These are phyloP conservation scores for Lactuca sativa DNA, from an alignment of 129 eudicot genomes.

Conservation along the genomic window DNA sequence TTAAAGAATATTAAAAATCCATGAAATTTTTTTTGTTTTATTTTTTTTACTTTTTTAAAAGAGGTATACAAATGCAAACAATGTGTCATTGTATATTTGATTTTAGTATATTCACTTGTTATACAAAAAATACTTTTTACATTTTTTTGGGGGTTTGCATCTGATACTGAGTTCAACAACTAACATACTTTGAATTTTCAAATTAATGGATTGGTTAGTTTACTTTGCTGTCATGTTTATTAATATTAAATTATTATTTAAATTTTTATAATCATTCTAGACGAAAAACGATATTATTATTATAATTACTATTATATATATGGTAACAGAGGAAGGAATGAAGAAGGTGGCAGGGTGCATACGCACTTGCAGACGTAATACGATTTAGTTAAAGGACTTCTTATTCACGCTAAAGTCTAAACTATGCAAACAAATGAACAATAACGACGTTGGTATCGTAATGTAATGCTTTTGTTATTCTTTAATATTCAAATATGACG, in stretches of 20 bases:
- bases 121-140: too few species aligned
- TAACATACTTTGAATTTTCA: background rate
- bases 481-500: background rate
- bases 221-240: background rate
- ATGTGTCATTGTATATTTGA: too few species aligned
- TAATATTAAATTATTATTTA: too few species aligned
- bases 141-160: too few species aligned
- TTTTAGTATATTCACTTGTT: too few species aligned
- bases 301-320: background rate
- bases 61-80: too few species aligned
- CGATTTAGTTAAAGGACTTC: background rate
- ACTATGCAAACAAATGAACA: background rate
- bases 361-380: conserved; percentile 36
- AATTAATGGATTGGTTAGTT: background rate
- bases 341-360: conserved; percentile 14
- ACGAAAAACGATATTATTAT: too few species aligned
- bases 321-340: background rate
- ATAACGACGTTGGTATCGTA: background rate
- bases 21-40: background rate
- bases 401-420: background rate
- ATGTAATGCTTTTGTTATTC: background rate
- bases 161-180: background rate
- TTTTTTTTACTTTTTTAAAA: too few species aligned
- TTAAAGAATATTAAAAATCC: background rate
- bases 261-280: too few species aligned